Percentiles rank a stretch among this genome's conserved stretches.
Conservation (phyloP, 129 eudicot species). For the Lactuca saligna region DNA sequence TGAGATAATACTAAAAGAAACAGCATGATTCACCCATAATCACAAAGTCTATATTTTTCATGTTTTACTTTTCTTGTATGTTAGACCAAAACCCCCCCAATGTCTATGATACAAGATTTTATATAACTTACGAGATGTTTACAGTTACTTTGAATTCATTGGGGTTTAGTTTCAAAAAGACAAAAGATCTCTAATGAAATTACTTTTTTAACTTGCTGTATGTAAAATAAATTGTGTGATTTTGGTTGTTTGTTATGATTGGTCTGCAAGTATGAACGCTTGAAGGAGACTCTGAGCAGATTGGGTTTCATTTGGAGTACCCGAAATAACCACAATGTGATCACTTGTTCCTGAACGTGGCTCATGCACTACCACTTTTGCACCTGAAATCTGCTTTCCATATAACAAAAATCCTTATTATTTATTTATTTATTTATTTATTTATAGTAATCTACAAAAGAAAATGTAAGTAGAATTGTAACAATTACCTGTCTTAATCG, state of each 20-base stretch:
- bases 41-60: background rate
- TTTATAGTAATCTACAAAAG: background rate
- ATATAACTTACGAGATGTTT: background rate
- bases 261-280: constrained; percentile 72
- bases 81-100: background rate
- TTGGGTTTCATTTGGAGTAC: constrained; percentile 75
- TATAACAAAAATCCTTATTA: background rate
- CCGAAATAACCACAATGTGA: constrained; percentile 64
- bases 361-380: constrained; percentile 61
- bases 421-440: no score
- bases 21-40: constrained; percentile 28
- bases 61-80: constrained; percentile 14
- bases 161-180: background rate
- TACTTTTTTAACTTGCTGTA: background rate
- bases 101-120: constrained; percentile 13
- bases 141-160: background rate
- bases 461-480: background rate
- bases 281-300: constrained; percentile 93
- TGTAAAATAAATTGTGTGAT: background rate
- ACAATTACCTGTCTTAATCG: constrained; percentile 61
- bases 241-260: constrained; percentile 41
- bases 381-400: constrained; percentile 75
- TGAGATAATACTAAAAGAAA: constrained; percentile 66
- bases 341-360: constrained; percentile 59
- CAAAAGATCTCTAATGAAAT: constrained; percentile 2